These are phyloP conservation scores for Astrothelium subdiscretum DNA, from an alignment of 495 filamentous ascomycete species.

Conservation along the genomic window DNA sequence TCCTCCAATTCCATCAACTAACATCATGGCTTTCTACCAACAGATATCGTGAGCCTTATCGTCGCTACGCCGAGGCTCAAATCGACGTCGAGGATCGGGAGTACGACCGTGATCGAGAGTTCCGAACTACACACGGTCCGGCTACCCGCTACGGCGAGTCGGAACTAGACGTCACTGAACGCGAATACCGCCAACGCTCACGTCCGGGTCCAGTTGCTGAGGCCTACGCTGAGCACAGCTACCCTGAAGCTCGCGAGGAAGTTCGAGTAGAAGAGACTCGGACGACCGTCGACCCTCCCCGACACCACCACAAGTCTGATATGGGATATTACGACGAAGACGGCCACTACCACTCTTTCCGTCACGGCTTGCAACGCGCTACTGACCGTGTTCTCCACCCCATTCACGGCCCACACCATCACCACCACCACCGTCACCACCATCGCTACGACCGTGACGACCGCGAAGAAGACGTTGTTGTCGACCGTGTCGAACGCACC, in stretches of 20 bases:
- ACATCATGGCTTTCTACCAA: conserved; percentile 32
- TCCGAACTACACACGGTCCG: conserved; percentile 27
- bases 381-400: conserved; percentile 71
- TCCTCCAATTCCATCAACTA: conserved; percentile 13
- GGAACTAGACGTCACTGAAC: conserved; percentile 73
- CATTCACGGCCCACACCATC: conserved; percentile 45
- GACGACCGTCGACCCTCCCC: conserved; percentile 38
- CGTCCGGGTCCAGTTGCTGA: conserved; percentile 53
- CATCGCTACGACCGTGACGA: conserved; percentile 17
- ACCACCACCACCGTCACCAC: conserved; percentile 31
- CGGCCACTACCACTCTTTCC: conserved; percentile 91
- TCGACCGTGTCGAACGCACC: conserved; percentile 26
- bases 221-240: conserved; percentile 35
- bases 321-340: conserved; percentile 99
- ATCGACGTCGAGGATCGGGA: conserved; percentile 49
- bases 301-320: conserved; percentile 43
- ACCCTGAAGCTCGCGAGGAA: conserved; percentile 17
- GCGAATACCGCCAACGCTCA: conserved; percentile 70
- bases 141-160: conserved; percentile 37
- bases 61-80: conserved; percentile 45
- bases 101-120: conserved; percentile 42
- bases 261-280: conserved; percentile 28
- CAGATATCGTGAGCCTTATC: conserved; percentile 44
- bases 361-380: conserved; percentile 71
- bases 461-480: conserved; percentile 25